Conservation (phyloP, 352 stramenopile genomes). For the Phytophthora syringae region DNA sequence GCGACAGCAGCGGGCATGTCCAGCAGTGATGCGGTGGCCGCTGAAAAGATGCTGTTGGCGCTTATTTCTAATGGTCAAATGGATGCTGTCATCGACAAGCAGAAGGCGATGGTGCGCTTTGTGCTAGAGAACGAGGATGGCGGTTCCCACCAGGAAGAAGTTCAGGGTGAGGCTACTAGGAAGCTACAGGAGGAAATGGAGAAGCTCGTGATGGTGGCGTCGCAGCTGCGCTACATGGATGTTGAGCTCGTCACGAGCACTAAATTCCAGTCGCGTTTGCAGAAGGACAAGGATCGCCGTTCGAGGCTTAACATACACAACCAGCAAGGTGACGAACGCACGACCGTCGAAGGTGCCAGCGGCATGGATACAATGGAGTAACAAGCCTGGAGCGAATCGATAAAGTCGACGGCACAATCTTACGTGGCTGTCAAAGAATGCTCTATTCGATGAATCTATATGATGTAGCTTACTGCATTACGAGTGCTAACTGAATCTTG, state of each 20-base stretch:
- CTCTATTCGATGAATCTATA: conserved; percentile 17
- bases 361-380: conserved; percentile 71
- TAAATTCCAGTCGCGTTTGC: conserved; percentile 78
- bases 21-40: conserved; percentile 35
- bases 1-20: conserved; percentile 52
- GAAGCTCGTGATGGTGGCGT: conserved; percentile 68
- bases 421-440: conserved; percentile 8
- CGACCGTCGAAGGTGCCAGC: conserved; percentile 37
- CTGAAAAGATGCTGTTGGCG: conserved; percentile 70
- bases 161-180: conserved; percentile 52
- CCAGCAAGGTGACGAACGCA: conserved; percentile 54
- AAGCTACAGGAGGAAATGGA: conserved; percentile 78
- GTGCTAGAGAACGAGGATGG: conserved; percentile 65
- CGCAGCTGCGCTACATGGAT: conserved; percentile 79
- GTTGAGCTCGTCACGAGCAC: conserved; percentile 81
- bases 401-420: conserved; percentile 3
- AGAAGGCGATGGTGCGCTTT: conserved; percentile 82
- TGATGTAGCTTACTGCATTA: conserved; percentile 67
- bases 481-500: conserved; percentile 79
- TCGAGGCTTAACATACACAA: conserved; percentile 52
- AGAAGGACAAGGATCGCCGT: conserved; percentile 83
- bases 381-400: conserved; percentile 11
- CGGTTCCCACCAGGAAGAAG: conserved; percentile 31
- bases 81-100: conserved; percentile 74
- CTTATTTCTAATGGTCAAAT: conserved; percentile 64